Evolutionary conservation across 2,329 filamentous ascomycete genomes (phyloP).

Genomic region (Akanthomyces lecanii): DNA sequence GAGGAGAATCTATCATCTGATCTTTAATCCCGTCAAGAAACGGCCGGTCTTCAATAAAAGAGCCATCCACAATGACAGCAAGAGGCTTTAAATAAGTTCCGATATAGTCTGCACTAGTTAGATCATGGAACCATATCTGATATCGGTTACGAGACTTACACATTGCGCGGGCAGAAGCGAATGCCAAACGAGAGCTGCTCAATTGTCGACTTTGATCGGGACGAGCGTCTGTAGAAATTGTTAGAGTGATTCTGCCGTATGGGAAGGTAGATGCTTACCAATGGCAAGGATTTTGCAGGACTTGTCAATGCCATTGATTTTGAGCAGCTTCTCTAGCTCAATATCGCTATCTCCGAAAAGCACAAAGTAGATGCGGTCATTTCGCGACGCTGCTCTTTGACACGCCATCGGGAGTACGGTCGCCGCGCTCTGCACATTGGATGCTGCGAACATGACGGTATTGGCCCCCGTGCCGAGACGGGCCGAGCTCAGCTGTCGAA

Average conservation of each 20-base stretch:
- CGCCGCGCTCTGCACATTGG: conserved; percentile 68
- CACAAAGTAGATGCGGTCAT: conserved; percentile 76
- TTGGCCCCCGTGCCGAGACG: conserved; percentile 52
- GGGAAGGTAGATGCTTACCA: conserved; percentile 31
- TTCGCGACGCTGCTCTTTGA: conserved; percentile 67
- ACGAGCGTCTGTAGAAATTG: conserved; percentile 58
- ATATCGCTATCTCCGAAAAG: conserved; percentile 72
- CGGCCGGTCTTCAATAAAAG: conserved; percentile 61
- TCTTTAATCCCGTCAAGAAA: conserved; percentile 59
- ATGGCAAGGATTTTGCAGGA: conserved; percentile 62
- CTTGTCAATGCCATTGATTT: conserved; percentile 74
- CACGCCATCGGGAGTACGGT: conserved; percentile 78
- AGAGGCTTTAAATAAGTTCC: conserved; percentile 72
- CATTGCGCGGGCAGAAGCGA: conserved; percentile 60
- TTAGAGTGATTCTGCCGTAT: conserved; percentile 17
- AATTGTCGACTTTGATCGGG: conserved; percentile 69
- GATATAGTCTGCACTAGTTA: conserved; percentile 53
- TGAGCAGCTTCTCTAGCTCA: conserved; percentile 61
- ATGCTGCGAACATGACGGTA: conserved; percentile 76
- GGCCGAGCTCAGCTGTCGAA: conserved; percentile 31
- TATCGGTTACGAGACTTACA: conserved; percentile 36
- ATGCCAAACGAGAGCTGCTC: conserved; percentile 63
- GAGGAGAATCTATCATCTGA: conserved; percentile 44
- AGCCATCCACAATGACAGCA: conserved; percentile 68
- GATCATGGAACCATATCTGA: conserved; percentile 21